These are phyloP conservation scores for Prunus fruticosa DNA, from an alignment of 306 rosid genomes.

Conservation along the genomic window DNA sequence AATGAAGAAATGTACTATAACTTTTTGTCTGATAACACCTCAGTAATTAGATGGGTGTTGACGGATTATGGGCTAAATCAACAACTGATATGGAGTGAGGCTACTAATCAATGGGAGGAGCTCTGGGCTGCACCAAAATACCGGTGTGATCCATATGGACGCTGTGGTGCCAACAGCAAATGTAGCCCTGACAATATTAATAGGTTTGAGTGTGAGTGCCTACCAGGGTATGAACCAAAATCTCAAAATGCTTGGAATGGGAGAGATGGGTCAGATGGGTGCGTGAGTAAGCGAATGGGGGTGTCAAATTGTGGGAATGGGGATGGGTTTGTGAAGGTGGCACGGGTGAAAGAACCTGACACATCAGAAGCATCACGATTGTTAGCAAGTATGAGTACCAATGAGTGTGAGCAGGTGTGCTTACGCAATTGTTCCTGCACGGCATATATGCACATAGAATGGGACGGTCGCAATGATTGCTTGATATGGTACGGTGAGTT, in stretches of 20 bases:
- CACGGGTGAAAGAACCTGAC: constrained; percentile 43
- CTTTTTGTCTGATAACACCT: neutral
- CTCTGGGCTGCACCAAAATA: constrained; percentile 28
- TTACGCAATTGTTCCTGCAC: constrained; percentile 47
- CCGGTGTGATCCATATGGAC: constrained; percentile 43
- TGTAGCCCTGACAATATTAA: constrained; percentile 36
- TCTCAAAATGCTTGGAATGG: constrained; percentile 28
- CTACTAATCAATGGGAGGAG: neutral
- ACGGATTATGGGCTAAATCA: neutral
- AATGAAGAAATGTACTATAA: neutral
- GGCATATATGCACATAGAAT: constrained; percentile 35
- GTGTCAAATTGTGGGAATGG: constrained; percentile 34
- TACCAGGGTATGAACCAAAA: constrained; percentile 54
- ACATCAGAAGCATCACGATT: constrained; percentile 28
- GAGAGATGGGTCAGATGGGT: constrained; percentile 44
- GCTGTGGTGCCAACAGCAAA: constrained; percentile 40
- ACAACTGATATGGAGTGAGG: neutral
- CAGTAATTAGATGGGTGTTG: neutral
- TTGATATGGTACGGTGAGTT: constrained; percentile 45
- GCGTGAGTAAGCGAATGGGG: constrained; percentile 33
- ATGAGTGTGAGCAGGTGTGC: constrained; percentile 39
- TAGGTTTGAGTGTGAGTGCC: constrained; percentile 38
- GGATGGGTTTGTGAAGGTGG: constrained; percentile 47
- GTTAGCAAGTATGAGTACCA: constrained; percentile 4
- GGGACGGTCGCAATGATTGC: constrained; percentile 34